Evolutionary conservation across 495 filamentous ascomycete genomes (phyloP).

Genomic region (Parmelia sp.): DNA sequence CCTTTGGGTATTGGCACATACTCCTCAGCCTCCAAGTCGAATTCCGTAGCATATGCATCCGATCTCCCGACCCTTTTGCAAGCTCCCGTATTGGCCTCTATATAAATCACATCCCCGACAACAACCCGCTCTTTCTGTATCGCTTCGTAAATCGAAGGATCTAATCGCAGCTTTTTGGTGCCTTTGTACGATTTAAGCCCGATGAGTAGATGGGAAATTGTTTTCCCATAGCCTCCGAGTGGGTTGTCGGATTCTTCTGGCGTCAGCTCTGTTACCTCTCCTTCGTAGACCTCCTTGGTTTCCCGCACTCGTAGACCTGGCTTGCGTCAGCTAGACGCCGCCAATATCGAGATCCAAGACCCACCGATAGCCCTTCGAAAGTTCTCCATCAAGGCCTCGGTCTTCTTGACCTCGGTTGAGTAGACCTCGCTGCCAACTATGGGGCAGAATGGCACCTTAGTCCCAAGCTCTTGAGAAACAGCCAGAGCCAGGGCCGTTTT

Average conservation of each 20-base stretch:
- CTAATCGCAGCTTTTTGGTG: conserved; percentile 91
- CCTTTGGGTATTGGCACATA: conserved; percentile 98
- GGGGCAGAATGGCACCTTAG: conserved; percentile 94
- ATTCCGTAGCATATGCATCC: conserved; percentile 95
- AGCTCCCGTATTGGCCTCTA: conserved; percentile 95
- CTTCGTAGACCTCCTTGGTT: conserved; percentile 97
- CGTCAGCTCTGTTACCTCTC: conserved; percentile 91
- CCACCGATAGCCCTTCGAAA: conserved; percentile 89
- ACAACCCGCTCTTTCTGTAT: conserved; percentile 97
- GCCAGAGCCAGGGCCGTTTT: conserved; percentile 95
- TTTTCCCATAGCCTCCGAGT: conserved; percentile 90
- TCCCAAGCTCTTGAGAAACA: conserved; percentile 90
- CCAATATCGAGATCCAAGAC: conserved; percentile 15
- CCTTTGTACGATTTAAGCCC: conserved; percentile 85
- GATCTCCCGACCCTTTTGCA: conserved; percentile 93
- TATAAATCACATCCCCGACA: conserved; percentile 95
- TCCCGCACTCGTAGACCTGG: conserved; percentile 81
- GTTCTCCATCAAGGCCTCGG: conserved; percentile 96
- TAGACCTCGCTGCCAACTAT: conserved; percentile 97
- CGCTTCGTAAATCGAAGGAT: conserved; percentile 97
- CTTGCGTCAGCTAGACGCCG: conserved; percentile 12
- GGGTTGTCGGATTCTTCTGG: conserved; percentile 98
- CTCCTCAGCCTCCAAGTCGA: conserved; percentile 96
- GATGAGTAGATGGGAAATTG: conserved; percentile 84
- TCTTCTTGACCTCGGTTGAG: conserved; percentile 97